Base-by-base conservation (phyloP, 208 protist species). In the Angomonas desouzai region DNA sequence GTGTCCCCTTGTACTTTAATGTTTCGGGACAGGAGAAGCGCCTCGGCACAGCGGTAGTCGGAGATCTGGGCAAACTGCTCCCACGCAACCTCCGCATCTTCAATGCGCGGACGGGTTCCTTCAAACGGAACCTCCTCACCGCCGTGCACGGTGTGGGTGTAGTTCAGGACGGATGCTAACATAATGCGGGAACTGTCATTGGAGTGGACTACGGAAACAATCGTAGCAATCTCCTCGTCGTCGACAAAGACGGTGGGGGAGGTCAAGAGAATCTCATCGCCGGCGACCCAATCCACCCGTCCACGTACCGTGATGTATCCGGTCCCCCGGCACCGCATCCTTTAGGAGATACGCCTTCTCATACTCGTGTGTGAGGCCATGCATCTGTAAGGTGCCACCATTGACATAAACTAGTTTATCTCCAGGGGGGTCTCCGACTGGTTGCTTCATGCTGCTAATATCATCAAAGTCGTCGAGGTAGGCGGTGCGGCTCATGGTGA, bases 1-100 rank as follows among this genome's bases (percentile, higher is more conserved):
- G 48, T 43, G 57, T 89, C 79, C 53, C 87, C 81, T 48, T 79
- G 72, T 13, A 93, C 64, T 28, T 62, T 36, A 29, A 93, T 70
- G 56, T 71, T 89, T 48, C 83, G 79, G 0, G 71, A 66, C 16
- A 91, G 61, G 40, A 89, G 64, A 1, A 76, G 72, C 2, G 88
- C 87, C 22, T 68, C 58, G 60, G 76, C 43, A 38, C 72, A 48
- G n/a, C 49, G 2, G 61, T 38, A 28, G 59, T 30, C 40, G 10
- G 45, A 25, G 13, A 64, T 3, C 6, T 36, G 20, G 28, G 9
- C 1, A 0, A 23, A 28, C n/a, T 48, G 60, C 3, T 13, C 7
- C 61, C 53, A 40, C 1, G 30, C 18, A 6, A 20, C 38, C 16
- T 18, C 22, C 20, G 30, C 7, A 2, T 62, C 20, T 34, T 27